Conservation (phyloP, 1,284 basidiomycete species). For the Trichosporon ovoides region DNA sequence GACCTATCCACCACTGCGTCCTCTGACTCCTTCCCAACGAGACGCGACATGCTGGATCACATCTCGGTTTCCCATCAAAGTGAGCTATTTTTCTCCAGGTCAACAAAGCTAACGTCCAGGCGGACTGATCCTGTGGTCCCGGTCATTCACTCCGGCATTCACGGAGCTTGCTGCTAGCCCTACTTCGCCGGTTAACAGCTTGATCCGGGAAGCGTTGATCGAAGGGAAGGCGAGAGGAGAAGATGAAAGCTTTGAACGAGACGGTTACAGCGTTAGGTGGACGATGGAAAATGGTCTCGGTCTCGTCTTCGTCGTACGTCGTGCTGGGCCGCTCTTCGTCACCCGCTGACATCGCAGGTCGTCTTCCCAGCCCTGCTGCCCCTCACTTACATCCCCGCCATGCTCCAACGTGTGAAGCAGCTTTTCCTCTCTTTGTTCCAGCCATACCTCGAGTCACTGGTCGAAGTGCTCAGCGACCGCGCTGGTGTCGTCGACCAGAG, state of each 20-base stretch:
- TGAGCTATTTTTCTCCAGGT: conserved; percentile 33
- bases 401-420: conserved; percentile 70
- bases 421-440: conserved; percentile 80
- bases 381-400: conserved; percentile 85
- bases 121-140: conserved; percentile 85
- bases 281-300: conserved; percentile 86
- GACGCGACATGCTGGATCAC: conserved; percentile 67
- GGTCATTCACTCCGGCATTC: conserved; percentile 82
- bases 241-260: conserved; percentile 79
- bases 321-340: neutral
- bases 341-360: conserved; percentile 56
- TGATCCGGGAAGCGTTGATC: conserved; percentile 83
- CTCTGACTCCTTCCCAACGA: neutral
- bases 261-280: conserved; percentile 88
- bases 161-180: conserved; percentile 66
- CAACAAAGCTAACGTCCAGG: conserved; percentile 52
- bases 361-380: conserved; percentile 96
- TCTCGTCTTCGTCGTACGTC: conserved; percentile 83
- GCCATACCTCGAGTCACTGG: conserved; percentile 71
- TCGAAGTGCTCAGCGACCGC: conserved; percentile 66
- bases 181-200: conserved; percentile 78
- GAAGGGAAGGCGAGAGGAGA: conserved; percentile 56
- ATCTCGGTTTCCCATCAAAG: conserved; percentile 87
- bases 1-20: neutral
- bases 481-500: conserved; percentile 39